Percentiles rank a stretch among this genome's conserved stretches.
These are phyloP conservation scores for Penicillium goetzii DNA, from an alignment of 495 filamentous ascomycete species.

Conservation along the genomic window DNA sequence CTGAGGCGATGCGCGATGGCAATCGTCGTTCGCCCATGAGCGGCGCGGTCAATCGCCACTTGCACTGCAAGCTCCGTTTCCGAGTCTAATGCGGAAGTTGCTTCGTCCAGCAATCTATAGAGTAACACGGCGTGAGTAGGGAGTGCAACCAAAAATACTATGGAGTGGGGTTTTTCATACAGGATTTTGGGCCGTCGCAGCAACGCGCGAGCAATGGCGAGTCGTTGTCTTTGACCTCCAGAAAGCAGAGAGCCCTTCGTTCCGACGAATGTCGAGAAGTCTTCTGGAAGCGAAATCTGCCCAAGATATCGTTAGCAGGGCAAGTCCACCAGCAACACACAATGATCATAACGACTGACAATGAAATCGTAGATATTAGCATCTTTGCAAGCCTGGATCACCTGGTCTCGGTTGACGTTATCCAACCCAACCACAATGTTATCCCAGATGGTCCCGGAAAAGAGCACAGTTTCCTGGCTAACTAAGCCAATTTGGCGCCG, in stretches of 20 bases:
- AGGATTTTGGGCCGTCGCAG: constrained; percentile 68
- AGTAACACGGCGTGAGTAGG: background rate
- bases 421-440: constrained; percentile 73
- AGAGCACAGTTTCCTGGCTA: constrained; percentile 81
- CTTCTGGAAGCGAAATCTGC: constrained; percentile 55
- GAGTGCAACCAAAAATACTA: background rate
- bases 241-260: constrained; percentile 73
- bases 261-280: constrained; percentile 63
- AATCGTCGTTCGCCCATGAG: background rate
- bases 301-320: constrained; percentile 19
- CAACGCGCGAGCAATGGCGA: constrained; percentile 73
- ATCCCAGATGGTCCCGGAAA: constrained; percentile 78
- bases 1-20: background rate
- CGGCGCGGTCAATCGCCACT: background rate
- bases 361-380: constrained; percentile 20
- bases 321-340: background rate
- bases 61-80: constrained; percentile 80
- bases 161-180: background rate
- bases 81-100: constrained; percentile 75
- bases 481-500: constrained; percentile 74
- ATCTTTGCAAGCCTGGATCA: constrained; percentile 38
- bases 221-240: constrained; percentile 80
- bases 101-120: constrained; percentile 67
- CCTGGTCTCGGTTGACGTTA: constrained; percentile 64
- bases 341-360: constrained; percentile 15